phyloP scores from a whole-genome alignment of 1,284 basidiomycete genomes.

The Cerrena zonata region DNA sequence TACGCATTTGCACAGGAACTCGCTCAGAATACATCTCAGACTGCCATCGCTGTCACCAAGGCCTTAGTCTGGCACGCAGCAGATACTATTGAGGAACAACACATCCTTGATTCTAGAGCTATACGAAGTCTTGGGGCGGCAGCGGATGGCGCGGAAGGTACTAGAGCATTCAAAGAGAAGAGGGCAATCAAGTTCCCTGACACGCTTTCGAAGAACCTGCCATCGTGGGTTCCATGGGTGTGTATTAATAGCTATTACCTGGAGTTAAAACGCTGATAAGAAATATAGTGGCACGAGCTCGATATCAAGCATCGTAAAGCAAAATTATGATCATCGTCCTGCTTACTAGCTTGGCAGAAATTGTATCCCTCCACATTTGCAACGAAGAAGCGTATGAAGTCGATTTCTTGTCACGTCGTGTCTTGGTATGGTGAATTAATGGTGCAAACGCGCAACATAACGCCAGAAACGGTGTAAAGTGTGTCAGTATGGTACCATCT shows the following conservation, averaged over 20 bases:
- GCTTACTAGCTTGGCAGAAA: too few relatives aligned
- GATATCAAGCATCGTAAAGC: constrained; percentile 32
- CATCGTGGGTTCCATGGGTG: constrained; percentile 49
- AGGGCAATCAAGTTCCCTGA: constrained; percentile 41
- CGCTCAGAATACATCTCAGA: constrained; percentile 44
- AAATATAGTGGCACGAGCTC: constrained; percentile 34
- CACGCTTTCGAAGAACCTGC: constrained; percentile 34
- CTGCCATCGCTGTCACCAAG: constrained; percentile 46
- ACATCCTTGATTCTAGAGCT: constrained; percentile 46
- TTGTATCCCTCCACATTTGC: too few relatives aligned
- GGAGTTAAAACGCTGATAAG: too few relatives aligned
- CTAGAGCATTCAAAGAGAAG: constrained; percentile 43
- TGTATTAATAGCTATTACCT: too few relatives aligned
- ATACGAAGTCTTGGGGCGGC: constrained; percentile 36
- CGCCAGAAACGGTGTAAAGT: too few relatives aligned
- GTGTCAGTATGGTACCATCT: too few relatives aligned
- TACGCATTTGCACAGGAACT: constrained; percentile 48
- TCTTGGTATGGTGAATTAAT: too few relatives aligned
- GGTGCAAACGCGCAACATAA: too few relatives aligned
- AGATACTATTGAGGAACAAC: constrained; percentile 46
- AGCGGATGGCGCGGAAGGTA: constrained; percentile 44
- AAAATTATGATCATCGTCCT: constrained; percentile 35
- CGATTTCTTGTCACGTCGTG: too few relatives aligned
- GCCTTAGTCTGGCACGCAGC: constrained; percentile 46
- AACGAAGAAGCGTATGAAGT: too few relatives aligned